Percentiles rank a stretch among this genome's conserved stretches.
Evolutionary conservation across 768 basidiomycete genomes (phyloP).

Genomic region (Lentinula sp.): DNA sequence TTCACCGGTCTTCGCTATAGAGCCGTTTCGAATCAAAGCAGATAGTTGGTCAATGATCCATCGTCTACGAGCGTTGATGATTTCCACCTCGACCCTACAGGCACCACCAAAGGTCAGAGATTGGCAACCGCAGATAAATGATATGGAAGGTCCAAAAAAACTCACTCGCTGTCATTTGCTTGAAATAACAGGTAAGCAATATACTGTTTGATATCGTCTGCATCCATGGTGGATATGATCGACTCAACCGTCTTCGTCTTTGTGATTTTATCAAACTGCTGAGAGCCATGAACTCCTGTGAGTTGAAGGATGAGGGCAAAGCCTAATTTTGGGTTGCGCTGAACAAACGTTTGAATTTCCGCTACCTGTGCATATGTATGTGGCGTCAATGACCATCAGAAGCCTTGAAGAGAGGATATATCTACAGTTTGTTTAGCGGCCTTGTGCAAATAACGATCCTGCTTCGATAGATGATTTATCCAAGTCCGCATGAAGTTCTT

Average conservation of each 20-base stretch:
- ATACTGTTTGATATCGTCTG: slow-evolving; percentile 71
- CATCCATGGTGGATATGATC: slow-evolving; percentile 69
- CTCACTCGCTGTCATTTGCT: slow-evolving; percentile 41
- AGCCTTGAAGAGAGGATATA: slow-evolving; percentile 4
- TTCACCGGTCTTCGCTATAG: slow-evolving; percentile 72
- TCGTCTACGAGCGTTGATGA: slow-evolving; percentile 49
- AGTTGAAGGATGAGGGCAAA: slow-evolving; percentile 83
- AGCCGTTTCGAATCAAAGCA: slow-evolving; percentile 70
- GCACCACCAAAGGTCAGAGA: neutral
- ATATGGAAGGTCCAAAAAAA: slow-evolving; percentile 19
- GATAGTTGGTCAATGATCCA: slow-evolving; percentile 90
- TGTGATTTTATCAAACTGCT: slow-evolving; percentile 88
- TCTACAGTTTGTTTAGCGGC: slow-evolving; percentile 78
- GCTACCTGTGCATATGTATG: slow-evolving; percentile 42
- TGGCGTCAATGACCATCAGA: neutral
- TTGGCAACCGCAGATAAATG: neutral
- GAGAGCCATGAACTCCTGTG: slow-evolving; percentile 75
- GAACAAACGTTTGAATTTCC: slow-evolving; percentile 70
- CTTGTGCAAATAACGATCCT: slow-evolving; percentile 86
- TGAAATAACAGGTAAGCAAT: slow-evolving; percentile 65
- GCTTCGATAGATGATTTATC: slow-evolving; percentile 91
- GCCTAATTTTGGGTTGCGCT: slow-evolving; percentile 71
- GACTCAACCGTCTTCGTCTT: slow-evolving; percentile 90
- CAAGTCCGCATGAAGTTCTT: slow-evolving; percentile 94
- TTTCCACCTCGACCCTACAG: slow-evolving; percentile 34